A percentile compares a stretch with the other conserved stretches of the same genome.
Conservation (phyloP, 2,329 filamentous ascomycete species). For the Colletotrichum lini region DNA sequence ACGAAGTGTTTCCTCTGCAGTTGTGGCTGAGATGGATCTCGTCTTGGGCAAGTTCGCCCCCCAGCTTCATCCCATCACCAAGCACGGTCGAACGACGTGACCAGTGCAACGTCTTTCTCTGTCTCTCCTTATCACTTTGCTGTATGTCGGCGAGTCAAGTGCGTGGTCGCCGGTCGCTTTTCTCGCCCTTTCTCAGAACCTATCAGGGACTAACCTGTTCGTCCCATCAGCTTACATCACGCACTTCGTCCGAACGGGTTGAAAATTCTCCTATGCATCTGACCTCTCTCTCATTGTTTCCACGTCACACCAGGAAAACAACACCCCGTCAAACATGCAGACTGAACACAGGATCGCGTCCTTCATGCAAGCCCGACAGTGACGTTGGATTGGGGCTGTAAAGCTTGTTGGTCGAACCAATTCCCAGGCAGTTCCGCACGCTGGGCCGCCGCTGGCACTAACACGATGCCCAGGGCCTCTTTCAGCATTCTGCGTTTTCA, state of each 20-base stretch:
- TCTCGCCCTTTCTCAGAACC: background rate
- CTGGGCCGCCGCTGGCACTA: background rate
- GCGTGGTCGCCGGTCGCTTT: background rate
- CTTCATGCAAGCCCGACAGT: slow-evolving; percentile 24
- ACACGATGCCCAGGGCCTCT: background rate
- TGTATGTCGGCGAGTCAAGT: slow-evolving; percentile 17
- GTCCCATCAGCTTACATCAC: slow-evolving; percentile 6
- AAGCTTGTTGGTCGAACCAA: slow-evolving; percentile 3
- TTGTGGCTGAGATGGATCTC: slow-evolving; percentile 1
- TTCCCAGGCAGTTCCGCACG: slow-evolving; percentile 26
- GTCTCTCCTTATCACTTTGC: background rate
- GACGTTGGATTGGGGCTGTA: slow-evolving; percentile 19
- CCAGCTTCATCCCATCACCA: background rate
- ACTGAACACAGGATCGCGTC: slow-evolving; percentile 9
- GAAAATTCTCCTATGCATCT: slow-evolving; percentile 10
- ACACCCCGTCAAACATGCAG: slow-evolving; percentile 33
- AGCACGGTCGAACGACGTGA: background rate
- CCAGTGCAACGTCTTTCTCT: background rate
- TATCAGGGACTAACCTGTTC: slow-evolving; percentile 16
- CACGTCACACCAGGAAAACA: background rate
- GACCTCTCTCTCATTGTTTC: slow-evolving; percentile 20
- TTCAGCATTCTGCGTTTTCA: background rate
- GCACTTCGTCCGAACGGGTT: slow-evolving; percentile 26
- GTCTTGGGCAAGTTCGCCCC: background rate
- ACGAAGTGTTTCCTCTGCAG: slow-evolving; percentile 11